Conservation (phyloP, 2,329 filamentous ascomycete genomes). For the Diaporthe sp. region DNA sequence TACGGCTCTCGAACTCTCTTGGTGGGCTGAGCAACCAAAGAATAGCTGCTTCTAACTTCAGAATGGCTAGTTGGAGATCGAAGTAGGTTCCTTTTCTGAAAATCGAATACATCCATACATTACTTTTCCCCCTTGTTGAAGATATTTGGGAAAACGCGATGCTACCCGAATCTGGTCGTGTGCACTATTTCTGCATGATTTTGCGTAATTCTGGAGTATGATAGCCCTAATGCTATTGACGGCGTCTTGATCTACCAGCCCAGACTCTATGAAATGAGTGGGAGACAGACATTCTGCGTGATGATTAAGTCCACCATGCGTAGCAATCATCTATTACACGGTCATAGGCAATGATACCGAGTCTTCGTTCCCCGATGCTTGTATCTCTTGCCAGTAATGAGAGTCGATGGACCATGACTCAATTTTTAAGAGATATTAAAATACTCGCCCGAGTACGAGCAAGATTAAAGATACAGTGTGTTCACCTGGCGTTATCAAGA, state of each 20-base stretch:
- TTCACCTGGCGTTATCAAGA: neutral
- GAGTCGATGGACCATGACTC: neutral
- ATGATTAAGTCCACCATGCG: neutral
- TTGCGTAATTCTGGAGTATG: neutral
- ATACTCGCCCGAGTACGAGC: neutral
- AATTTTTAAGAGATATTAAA: too few species aligned
- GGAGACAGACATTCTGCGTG: neutral
- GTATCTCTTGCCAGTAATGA: neutral
- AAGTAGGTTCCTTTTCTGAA: too few species aligned
- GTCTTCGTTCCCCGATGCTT: neutral
- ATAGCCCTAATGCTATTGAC: neutral
- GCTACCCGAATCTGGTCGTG: too few species aligned
- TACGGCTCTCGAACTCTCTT: too few species aligned
- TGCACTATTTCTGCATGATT: neutral
- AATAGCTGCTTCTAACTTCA: rapidly evolving
- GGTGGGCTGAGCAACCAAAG: too few species aligned
- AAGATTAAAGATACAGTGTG: neutral
- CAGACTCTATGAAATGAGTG: neutral
- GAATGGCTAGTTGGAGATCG: too few species aligned
- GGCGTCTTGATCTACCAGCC: neutral
- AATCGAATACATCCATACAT: too few species aligned
- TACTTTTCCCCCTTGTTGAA: too few species aligned
- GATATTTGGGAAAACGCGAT: too few species aligned
- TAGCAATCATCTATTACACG: neutral
- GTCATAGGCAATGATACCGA: neutral